Evolutionary conservation across 164 flowering plant species (phyloP), one percentile per base, ranked within the genome.

Genomic region (Vitis rupestris): DNA sequence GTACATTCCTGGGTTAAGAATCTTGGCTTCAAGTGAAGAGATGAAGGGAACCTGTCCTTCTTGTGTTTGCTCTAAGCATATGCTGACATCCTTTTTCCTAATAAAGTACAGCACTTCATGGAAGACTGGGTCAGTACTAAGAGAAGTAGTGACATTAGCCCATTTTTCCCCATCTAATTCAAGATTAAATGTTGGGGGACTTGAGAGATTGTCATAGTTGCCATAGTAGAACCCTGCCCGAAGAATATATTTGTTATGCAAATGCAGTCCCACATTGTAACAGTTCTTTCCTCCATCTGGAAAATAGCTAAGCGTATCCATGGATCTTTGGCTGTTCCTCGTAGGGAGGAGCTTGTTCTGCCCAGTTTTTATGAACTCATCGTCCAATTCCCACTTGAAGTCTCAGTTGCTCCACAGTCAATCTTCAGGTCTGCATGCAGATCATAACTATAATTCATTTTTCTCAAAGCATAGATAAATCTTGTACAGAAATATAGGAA

Each of bases 221-320:
- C 73, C 79, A 60, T 72, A 76, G 58, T 64, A 63, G 59, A 76
- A 76, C 0, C 72, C 79, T 0, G 73, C 79, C 3, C 57, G 50
- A 3, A 72, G 10, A 15, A 70, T 44, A 27, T 37, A 70, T 44
- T 23, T 54, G 11, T 2, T 2, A 4, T 9, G 8, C 4, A 29
- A 10, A 1, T 8, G 1, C 10, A 64, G 13, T 0, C 31, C 64
- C 3, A 66, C 16, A 5, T 63, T 23, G 68, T 77, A 77, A 51
- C 80, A 72, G n/a, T 69, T 69, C 56, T 31, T 17, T 10, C 31
- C 17, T 3, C 47, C 52, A 0, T 63, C 15, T 0, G 80, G 75
- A 29, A 77, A 72, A 17, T 14, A 63, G 0, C 71, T 54, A 0
- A 77, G 66, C 8, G 73, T 54, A 53, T 56, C 58, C 72, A 67